Evolutionary conservation across 2,329 filamentous ascomycete species (phyloP), one percentile per base, ranked within the genome.

Genomic region (Alternaria hordeiaustralica): DNA sequence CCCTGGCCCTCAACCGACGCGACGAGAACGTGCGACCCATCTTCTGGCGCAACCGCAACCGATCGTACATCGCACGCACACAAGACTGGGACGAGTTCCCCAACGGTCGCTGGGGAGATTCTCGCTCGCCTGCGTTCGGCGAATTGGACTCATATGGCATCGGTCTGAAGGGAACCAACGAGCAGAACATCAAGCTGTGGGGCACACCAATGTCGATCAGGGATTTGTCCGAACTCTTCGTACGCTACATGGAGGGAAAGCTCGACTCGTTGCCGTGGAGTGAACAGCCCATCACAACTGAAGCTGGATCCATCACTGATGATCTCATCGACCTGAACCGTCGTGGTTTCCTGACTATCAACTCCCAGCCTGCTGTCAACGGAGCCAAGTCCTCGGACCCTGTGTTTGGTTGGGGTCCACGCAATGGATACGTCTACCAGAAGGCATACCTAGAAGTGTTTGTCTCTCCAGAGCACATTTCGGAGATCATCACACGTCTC

Each of bases 61-160:
- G 96, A 77, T 97, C 94, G 5, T 99, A 99, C 75, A 90, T 99
- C 59, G 90, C 93, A 60, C 93, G 96, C 59, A 99, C 96, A 1
- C 94, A 97, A 78, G 95, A 97, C 72, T 99, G 96, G 96, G 96
- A 99, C 75, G 96, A 99, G 80, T 99, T 97, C 74, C 96, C 96
- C 60, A 99, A 99, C 84, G 96, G 96, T 50, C 92, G 96, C 80
- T 99, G 96, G 96, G 96, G 96, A 82, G 96, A 99, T 81, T 95
- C 94, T 56, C 89, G 96, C 68, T 98, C 95, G 62, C 96, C 96
- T 65, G 96, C 96, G 55, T 99, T 97, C 76, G 96, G 96, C 75
- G 94, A 97, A 81, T 85, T 98, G 56, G 95, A 98, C 81, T 90
- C 93, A 9, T 98, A 99, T 76, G 95, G 94, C 46, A 93, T 98